Percentiles rank a stretch among this genome's conserved stretches.
These are phyloP conservation scores for Chaetomium sp. DNA, from an alignment of 2,329 filamentous ascomycete species.

Conservation along the genomic window DNA sequence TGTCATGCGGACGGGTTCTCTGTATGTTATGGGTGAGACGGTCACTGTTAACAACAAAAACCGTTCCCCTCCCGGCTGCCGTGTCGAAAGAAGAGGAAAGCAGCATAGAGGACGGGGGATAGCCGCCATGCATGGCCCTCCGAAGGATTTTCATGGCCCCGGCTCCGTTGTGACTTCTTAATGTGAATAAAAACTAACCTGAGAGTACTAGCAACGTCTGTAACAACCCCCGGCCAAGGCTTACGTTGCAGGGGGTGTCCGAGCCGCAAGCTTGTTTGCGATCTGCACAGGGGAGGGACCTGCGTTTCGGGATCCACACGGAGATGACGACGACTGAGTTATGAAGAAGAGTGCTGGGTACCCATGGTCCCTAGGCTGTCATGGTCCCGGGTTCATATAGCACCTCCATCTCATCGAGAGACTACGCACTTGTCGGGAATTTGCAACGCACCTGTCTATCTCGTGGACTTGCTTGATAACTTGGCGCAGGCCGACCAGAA, in stretches of 20 bases:
- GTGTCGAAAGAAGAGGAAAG: not conserved
- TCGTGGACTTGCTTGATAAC: not conserved
- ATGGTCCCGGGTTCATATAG: not conserved
- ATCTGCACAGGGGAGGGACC: not conserved
- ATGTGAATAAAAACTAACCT: not conserved
- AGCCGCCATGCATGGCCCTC: not conserved
- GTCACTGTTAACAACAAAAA: not conserved
- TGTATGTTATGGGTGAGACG: not conserved
- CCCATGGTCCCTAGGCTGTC: not conserved
- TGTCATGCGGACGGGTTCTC: not conserved
- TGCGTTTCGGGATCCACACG: not conserved
- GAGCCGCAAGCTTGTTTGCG: constrained; percentile 12
- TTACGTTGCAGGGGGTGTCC: constrained; percentile 4
- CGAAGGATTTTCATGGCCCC: not conserved
- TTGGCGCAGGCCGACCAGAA: not conserved
- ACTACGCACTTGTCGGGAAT: not conserved
- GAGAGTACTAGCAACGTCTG: constrained; percentile 17
- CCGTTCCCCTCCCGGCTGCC: not conserved
- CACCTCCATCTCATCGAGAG: not conserved
- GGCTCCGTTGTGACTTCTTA: not conserved
- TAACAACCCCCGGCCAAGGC: not conserved
- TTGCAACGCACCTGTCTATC: not conserved
- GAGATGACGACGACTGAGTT: not conserved
- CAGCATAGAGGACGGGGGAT: not conserved
- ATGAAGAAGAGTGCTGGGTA: not conserved